Percentiles rank a stretch among this genome's conserved stretches.
Evolutionary conservation across 2,329 filamentous ascomycete genomes (phyloP).

Genomic region (Aspergillus unguis): DNA sequence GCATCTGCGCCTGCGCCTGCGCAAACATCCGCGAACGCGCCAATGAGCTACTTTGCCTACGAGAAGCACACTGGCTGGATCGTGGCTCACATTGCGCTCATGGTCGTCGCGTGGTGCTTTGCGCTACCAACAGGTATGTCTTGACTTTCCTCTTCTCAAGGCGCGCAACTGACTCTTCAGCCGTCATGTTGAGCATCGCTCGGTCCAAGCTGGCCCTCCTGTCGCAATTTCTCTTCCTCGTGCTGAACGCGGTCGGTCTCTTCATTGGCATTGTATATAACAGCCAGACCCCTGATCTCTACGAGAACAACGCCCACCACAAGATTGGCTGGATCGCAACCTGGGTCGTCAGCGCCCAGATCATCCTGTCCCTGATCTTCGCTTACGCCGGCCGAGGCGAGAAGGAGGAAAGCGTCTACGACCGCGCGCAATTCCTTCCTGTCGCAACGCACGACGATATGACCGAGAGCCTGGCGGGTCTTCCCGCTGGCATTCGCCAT

Average conservation of each 20-base stretch:
- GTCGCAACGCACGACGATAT: constrained; percentile 54
- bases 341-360: constrained; percentile 67
- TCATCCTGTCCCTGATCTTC: constrained; percentile 64
- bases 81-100: constrained; percentile 66
- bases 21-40: constrained; percentile 22
- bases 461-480: constrained; percentile 50
- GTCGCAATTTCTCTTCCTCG: constrained; percentile 36
- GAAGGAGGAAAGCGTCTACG: constrained; percentile 35
- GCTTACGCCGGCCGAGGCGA: constrained; percentile 53
- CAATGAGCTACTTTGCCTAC: constrained; percentile 45
- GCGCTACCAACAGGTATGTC: constrained; percentile 67
- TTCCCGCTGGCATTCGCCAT: constrained; percentile 35
- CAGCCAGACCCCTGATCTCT: constrained; percentile 22
- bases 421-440: constrained; percentile 61
- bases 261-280: constrained; percentile 22
- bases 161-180: constrained; percentile 43
- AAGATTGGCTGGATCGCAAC: constrained; percentile 66
- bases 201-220: constrained; percentile 70
- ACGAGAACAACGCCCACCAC: constrained; percentile 23
- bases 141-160: not conserved
- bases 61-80: constrained; percentile 48
- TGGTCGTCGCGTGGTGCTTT: constrained; percentile 70
- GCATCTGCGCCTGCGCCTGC: constrained; percentile 24
- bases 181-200: constrained; percentile 80
- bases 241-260: constrained; percentile 20